These are phyloP conservation scores for Picea glauca DNA, from an alignment of 75 land plant species.

Conservation along the genomic window DNA sequence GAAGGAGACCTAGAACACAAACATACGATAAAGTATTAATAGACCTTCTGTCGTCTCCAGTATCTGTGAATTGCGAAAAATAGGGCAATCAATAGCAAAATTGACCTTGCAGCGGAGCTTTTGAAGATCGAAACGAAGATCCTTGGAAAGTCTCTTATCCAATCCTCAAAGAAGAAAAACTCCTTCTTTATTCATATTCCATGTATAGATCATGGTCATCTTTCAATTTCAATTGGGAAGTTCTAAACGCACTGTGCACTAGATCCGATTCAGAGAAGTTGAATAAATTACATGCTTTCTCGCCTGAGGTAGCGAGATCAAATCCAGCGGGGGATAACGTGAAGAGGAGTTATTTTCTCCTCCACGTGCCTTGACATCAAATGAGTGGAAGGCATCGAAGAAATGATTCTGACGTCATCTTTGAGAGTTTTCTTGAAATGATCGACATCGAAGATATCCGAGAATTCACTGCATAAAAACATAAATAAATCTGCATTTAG, in stretches of 20 bases:
- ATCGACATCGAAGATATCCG: too few species aligned
- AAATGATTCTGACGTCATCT: too few species aligned
- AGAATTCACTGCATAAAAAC: too few species aligned
- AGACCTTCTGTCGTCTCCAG: too few species aligned
- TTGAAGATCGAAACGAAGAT: conserved; percentile 82
- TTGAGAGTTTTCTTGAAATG: too few species aligned
- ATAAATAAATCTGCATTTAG: too few species aligned
- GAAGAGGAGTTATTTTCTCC: conserved; percentile 29
- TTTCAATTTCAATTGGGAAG: background rate
- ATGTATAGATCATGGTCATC: conserved; percentile 28
- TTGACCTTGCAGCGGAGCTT: conserved; percentile 7
- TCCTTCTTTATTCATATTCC: conserved; percentile 28
- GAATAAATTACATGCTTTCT: background rate
- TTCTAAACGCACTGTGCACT: background rate
- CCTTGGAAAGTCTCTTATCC: conserved; percentile 81
- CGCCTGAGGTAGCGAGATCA: conserved; percentile 44
- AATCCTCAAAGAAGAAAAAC: conserved; percentile 61
- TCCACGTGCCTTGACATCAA: too few species aligned
- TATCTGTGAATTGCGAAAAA: too few species aligned
- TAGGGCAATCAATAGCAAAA: background rate
- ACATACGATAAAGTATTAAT: background rate
- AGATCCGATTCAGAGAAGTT: too few species aligned
- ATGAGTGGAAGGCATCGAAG: too few species aligned
- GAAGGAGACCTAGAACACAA: conserved; percentile 31
- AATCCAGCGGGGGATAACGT: conserved; percentile 67